Conservation (phyloP, 148 eudicot genomes). For the Beta vulgaris region DNA sequence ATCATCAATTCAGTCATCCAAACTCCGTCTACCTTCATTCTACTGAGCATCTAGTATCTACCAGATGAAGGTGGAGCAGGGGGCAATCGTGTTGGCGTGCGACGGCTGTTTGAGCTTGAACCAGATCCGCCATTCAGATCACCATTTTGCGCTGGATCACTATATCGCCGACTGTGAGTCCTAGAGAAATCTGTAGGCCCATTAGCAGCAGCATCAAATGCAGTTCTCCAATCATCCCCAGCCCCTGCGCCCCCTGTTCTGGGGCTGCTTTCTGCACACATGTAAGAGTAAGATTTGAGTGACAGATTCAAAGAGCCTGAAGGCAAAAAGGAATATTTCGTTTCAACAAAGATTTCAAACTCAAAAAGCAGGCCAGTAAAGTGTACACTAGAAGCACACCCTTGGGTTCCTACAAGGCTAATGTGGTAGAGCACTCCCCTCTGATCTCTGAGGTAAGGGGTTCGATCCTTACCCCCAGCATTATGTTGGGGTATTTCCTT, state of each 20-base stretch:
- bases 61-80: conserved; percentile 93
- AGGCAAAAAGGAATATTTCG: neutral
- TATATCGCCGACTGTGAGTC: conserved; percentile 69
- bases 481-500: no score
- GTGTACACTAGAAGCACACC: no score
- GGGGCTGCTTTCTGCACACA: conserved; percentile 79
- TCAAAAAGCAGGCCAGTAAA: neutral
- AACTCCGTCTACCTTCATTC: conserved; percentile 14
- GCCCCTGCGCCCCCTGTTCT: conserved; percentile 52
- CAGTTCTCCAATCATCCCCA: conserved; percentile 95
- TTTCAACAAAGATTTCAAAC: neutral
- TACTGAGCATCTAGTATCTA: conserved; percentile 56
- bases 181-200: conserved; percentile 60
- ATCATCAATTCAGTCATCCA: conserved; percentile 24
- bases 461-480: no score
- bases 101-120: conserved; percentile 73
- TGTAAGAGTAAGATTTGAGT: neutral
- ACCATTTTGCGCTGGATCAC: conserved; percentile 77
- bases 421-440: no score
- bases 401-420: no score
- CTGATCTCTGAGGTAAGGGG: no score
- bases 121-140: conserved; percentile 54
- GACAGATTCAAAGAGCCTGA: neutral
- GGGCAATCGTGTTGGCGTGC: conserved; percentile 87
- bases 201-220: conserved; percentile 94